phyloP scores from a whole-genome alignment of 140 eudicot genomes.

The Ambrosia hybrid region DNA sequence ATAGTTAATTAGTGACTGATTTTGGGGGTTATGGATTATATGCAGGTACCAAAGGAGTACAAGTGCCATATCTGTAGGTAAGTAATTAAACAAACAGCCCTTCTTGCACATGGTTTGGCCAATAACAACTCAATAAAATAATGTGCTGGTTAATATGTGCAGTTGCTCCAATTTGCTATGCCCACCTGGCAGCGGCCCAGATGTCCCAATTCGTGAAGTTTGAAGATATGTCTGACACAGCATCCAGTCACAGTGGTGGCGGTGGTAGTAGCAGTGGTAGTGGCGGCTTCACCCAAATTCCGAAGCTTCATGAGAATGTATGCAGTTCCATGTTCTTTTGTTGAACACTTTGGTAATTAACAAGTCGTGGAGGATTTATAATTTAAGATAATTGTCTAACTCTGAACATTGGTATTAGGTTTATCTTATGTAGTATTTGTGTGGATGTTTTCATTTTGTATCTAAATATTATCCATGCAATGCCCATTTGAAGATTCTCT shows the following conservation, averaged over 20 bases:
- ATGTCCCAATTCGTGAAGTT: constrained; percentile 70
- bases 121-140: neutral
- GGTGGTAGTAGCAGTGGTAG: neutral
- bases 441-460: too few species aligned
- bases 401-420: too few species aligned
- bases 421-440: too few species aligned
- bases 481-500: too few species aligned
- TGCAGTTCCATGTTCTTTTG: constrained; percentile 46
- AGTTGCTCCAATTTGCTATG: constrained; percentile 85
- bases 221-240: constrained; percentile 57
- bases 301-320: constrained; percentile 37
- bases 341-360: neutral
- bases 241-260: constrained; percentile 54
- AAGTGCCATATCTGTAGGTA: constrained; percentile 82
- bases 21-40: neutral
- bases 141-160: constrained; percentile 13
- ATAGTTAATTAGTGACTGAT: too few species aligned
- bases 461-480: too few species aligned
- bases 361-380: too few species aligned
- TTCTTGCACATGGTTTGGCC: neutral
- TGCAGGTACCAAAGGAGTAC: constrained; percentile 87
- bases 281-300: constrained; percentile 25
- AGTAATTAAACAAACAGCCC: neutral
- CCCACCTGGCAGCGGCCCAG: constrained; percentile 83
- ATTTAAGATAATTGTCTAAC: too few species aligned